These are phyloP conservation scores for Trametes coccinea DNA, from an alignment of 768 basidiomycete species.

Conservation along the genomic window DNA sequence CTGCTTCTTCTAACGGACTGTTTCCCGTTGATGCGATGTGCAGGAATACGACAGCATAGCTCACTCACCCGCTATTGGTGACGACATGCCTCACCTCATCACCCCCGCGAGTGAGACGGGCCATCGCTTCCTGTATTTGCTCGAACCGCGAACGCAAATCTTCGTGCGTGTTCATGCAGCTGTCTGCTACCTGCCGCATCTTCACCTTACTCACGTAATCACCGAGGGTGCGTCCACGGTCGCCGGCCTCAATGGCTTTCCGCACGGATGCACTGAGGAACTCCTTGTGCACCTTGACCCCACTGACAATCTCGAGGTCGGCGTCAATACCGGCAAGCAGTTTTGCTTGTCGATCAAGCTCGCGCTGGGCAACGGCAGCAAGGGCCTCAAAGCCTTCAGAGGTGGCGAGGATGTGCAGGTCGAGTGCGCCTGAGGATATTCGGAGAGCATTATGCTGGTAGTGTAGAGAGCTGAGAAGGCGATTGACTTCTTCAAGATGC, in stretches of 20 bases:
- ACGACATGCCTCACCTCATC: constrained; percentile 57
- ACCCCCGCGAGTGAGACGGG: constrained; percentile 56
- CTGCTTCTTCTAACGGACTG: constrained; percentile 64
- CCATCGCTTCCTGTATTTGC: constrained; percentile 54
- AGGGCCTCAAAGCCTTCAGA: constrained; percentile 72
- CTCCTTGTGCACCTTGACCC: constrained; percentile 69
- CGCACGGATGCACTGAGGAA: constrained; percentile 70
- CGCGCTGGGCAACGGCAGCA: constrained; percentile 61
- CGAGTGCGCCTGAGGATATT: constrained; percentile 72
- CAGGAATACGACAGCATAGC: neutral
- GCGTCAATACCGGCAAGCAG: constrained; percentile 66
- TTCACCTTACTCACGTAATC: constrained; percentile 79
- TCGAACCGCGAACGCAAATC: constrained; percentile 57
- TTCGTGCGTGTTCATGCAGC: constrained; percentile 68
- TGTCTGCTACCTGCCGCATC: constrained; percentile 80
- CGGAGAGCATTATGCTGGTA: constrained; percentile 70
- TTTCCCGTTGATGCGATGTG: neutral
- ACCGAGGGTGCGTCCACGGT: constrained; percentile 65
- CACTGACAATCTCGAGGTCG: constrained; percentile 69
- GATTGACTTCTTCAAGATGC: constrained; percentile 63
- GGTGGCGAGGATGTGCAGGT: constrained; percentile 70
- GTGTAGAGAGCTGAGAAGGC: constrained; percentile 52
- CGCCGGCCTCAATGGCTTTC: constrained; percentile 71
- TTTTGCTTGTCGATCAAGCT: constrained; percentile 64
- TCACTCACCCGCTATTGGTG: constrained; percentile 47